These are phyloP conservation scores for Schizosaccharomyces osmophilus DNA, from an alignment of 805 yeast genomes.

Conservation along the genomic window DNA sequence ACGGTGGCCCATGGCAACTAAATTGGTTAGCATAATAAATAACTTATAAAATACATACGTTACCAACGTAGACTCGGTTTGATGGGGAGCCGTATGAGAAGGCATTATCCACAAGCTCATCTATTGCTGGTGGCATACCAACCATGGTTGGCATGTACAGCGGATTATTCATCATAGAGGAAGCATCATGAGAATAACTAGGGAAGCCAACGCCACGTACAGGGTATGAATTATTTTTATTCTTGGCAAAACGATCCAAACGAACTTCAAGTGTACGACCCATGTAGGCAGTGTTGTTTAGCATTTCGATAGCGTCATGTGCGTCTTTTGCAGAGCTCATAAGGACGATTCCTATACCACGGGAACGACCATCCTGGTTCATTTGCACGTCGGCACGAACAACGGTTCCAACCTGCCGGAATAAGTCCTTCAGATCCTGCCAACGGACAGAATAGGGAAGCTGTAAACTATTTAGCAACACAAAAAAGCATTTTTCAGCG, in stretches of 20 bases:
- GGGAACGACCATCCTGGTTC: slow-evolving; percentile 47
- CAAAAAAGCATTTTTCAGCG: slow-evolving; percentile 13
- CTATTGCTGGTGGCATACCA: neutral
- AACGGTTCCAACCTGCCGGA: slow-evolving; percentile 44
- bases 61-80: neutral
- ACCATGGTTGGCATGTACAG: neutral
- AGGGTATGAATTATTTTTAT: neutral
- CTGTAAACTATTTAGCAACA: neutral
- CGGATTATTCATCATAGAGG: neutral
- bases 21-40: neutral
- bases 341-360: slow-evolving; percentile 67
- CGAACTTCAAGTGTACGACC: slow-evolving; percentile 66
- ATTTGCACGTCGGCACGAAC: slow-evolving; percentile 54
- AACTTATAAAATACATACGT: neutral
- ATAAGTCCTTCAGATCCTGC: slow-evolving; percentile 68
- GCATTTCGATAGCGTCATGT: slow-evolving; percentile 37
- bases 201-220: neutral
- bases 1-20: slow-evolving; percentile 66
- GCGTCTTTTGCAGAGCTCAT: slow-evolving; percentile 48
- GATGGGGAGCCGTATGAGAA: neutral
- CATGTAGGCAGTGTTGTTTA: slow-evolving; percentile 43
- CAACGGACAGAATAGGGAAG: slow-evolving; percentile 61
- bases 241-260: slow-evolving; percentile 26
- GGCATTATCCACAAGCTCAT: neutral
- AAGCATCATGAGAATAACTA: too few species aligned